These are phyloP conservation scores for Penicillium sp. DNA, from an alignment of 2,329 filamentous ascomycete species.

Conservation along the genomic window DNA sequence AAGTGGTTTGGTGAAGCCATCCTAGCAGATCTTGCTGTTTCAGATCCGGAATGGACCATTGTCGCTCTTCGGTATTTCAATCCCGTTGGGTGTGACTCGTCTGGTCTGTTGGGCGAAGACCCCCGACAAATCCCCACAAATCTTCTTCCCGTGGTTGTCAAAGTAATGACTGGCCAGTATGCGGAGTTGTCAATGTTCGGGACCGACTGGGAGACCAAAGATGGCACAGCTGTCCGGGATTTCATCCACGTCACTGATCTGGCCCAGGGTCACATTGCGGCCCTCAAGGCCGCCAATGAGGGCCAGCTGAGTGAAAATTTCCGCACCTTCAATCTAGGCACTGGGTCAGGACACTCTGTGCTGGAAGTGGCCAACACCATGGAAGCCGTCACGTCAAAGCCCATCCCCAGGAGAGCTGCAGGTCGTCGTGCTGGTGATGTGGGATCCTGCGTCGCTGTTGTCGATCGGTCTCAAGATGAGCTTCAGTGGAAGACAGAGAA, in stretches of 20 bases:
- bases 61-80: conserved; percentile 69
- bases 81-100: conserved; percentile 65
- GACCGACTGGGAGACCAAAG: conserved; percentile 64
- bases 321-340: conserved; percentile 44
- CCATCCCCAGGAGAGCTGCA: conserved; percentile 34
- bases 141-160: conserved; percentile 64
- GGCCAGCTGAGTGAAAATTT: conserved; percentile 41
- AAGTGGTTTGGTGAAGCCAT: conserved; percentile 71
- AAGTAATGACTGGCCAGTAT: conserved; percentile 59
- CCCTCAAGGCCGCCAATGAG: conserved; percentile 45
- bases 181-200: conserved; percentile 62
- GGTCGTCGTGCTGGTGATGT: conserved; percentile 40
- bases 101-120: conserved; percentile 65
- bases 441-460: conserved; percentile 41
- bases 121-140: conserved; percentile 64
- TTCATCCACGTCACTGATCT: conserved; percentile 69
- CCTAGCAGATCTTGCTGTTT: conserved; percentile 60
- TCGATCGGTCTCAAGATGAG: conserved; percentile 52
- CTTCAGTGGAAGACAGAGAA: conserved; percentile 48
- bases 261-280: conserved; percentile 63
- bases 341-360: conserved; percentile 40
- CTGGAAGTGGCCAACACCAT: conserved; percentile 40
- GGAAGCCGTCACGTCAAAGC: conserved; percentile 38
- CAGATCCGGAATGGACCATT: conserved; percentile 64
- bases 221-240: conserved; percentile 67